These are phyloP conservation scores for Penicillium sp. DNA, from an alignment of 2,329 filamentous ascomycete genomes.

Conservation along the genomic window DNA sequence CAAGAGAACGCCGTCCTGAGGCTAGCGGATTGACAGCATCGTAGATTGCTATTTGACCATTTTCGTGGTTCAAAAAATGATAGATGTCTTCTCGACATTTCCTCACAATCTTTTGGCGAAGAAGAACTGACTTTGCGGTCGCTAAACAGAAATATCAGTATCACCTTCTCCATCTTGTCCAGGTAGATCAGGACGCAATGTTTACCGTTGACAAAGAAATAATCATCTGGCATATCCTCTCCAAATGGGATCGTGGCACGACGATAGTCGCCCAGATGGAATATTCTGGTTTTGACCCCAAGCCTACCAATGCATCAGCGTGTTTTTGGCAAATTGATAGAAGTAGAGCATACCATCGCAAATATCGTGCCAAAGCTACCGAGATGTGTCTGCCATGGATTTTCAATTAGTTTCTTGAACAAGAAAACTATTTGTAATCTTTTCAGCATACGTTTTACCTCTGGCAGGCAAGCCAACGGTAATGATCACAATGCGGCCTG, in stretches of 20 bases:
- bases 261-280: constrained; percentile 95
- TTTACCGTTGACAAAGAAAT: constrained; percentile 85
- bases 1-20: constrained; percentile 75
- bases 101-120: constrained; percentile 95
- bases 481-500: constrained; percentile 92
- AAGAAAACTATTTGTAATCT: neutral
- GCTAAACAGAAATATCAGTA: constrained; percentile 44
- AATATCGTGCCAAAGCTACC: constrained; percentile 88
- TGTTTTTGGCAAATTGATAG: neutral
- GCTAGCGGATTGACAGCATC: constrained; percentile 94
- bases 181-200: neutral
- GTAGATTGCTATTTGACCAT: constrained; percentile 97
- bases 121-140: constrained; percentile 83
- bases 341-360: constrained; percentile 67
- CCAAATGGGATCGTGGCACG: constrained; percentile 83
- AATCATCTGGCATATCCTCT: constrained; percentile 87
- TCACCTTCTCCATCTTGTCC: neutral
- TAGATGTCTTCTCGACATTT: constrained; percentile 98
- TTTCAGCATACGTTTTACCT: constrained; percentile 74
- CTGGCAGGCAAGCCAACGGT: constrained; percentile 93
- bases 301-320: constrained; percentile 56
- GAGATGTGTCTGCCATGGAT: constrained; percentile 71
- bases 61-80: constrained; percentile 92
- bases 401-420: constrained; percentile 5
- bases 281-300: constrained; percentile 96